A percentile compares a stretch with the other conserved stretches of the same genome.
These are phyloP conservation scores for Pichia sp. DNA, from an alignment of 1,139 yeast species.

Conservation along the genomic window DNA sequence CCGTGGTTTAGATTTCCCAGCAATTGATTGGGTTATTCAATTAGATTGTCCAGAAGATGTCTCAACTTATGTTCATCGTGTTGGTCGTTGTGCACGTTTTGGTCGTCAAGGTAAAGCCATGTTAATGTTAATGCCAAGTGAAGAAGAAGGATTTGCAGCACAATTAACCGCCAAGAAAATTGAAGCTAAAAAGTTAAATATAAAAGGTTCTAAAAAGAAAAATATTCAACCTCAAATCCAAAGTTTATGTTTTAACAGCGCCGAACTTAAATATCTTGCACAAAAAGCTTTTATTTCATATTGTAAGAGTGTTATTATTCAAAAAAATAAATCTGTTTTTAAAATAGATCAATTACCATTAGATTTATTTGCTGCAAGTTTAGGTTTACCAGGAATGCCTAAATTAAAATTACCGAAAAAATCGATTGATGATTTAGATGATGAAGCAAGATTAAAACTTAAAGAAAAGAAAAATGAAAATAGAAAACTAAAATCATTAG, in stretches of 20 bases:
- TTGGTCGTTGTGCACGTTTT: slow-evolving; percentile 92
- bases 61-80: slow-evolving; percentile 93
- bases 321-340: slow-evolving; percentile 82
- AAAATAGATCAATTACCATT: slow-evolving; percentile 68
- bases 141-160: slow-evolving; percentile 70
- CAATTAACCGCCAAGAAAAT: slow-evolving; percentile 59
- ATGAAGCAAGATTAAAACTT: slow-evolving; percentile 35
- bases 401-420: slow-evolving; percentile 61
- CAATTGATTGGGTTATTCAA: slow-evolving; percentile 96
- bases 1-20: slow-evolving; percentile 94
- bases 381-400: slow-evolving; percentile 97
- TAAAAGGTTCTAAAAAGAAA: slow-evolving; percentile 71
- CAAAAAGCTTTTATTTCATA: slow-evolving; percentile 95
- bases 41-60: slow-evolving; percentile 95
- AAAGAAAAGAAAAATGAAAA: slow-evolving; percentile 81
- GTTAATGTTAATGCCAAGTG: slow-evolving; percentile 76
- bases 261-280: slow-evolving; percentile 84
- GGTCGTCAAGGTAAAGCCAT: slow-evolving; percentile 86
- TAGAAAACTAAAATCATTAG: slow-evolving; percentile 54
- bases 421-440: slow-evolving; percentile 27
- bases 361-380: slow-evolving; percentile 77
- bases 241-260: slow-evolving; percentile 84
- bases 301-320: slow-evolving; percentile 75
- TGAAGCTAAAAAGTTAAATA: slow-evolving; percentile 64
- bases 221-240: slow-evolving; percentile 81